Evolutionary conservation across 495 filamentous ascomycete species (phyloP).

Genomic region (Penicillium arizonense): DNA sequence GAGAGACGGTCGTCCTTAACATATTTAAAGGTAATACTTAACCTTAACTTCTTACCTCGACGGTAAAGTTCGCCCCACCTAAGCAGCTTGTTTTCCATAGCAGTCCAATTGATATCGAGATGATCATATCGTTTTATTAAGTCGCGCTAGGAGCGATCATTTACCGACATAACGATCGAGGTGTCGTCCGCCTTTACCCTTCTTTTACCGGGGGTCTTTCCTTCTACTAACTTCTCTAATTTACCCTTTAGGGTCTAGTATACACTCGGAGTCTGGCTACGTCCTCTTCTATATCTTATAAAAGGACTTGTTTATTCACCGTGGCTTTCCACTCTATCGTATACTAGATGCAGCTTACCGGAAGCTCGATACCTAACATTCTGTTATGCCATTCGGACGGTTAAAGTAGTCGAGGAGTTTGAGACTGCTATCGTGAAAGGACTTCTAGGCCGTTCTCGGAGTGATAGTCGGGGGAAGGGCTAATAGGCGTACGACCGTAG

Average conservation of each 20-base stretch:
- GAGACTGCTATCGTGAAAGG: slow-evolving; percentile 1
- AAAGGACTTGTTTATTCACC: slow-evolving; percentile 25
- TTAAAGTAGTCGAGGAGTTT: slow-evolving; percentile 10
- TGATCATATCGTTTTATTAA: slow-evolving; percentile 19
- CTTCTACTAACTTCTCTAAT: slow-evolving; percentile 9
- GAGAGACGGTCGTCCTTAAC: slow-evolving; percentile 1
- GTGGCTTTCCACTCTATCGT: slow-evolving; percentile 34
- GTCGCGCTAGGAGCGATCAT: slow-evolving; percentile 21
- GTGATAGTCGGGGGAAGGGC: slow-evolving; percentile 9
- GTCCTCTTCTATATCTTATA: slow-evolving; percentile 25
- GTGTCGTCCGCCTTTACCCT: slow-evolving; percentile 21
- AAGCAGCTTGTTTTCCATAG: slow-evolving; percentile 19
- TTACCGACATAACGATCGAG: slow-evolving; percentile 17
- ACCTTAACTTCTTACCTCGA: slow-evolving; percentile 11
- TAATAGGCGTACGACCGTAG: slow-evolving; percentile 5
- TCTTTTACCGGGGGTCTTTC: slow-evolving; percentile 10
- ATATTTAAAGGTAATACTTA: slow-evolving; percentile 17
- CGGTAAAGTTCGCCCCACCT: slow-evolving; percentile 6
- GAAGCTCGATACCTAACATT: slow-evolving; percentile 21
- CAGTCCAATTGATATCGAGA: slow-evolving; percentile 20
- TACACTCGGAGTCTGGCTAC: slow-evolving; percentile 16
- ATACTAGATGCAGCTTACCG: slow-evolving; percentile 29
- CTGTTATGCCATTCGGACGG: slow-evolving; percentile 12
- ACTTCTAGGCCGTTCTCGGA: slow-evolving; percentile 6
- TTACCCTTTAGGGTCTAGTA: slow-evolving; percentile 19